Evolutionary conservation across 108 stramenopile species (phyloP), one percentile per base, ranked within the genome.

Genomic region (Chaetoceros tenuissimus): DNA sequence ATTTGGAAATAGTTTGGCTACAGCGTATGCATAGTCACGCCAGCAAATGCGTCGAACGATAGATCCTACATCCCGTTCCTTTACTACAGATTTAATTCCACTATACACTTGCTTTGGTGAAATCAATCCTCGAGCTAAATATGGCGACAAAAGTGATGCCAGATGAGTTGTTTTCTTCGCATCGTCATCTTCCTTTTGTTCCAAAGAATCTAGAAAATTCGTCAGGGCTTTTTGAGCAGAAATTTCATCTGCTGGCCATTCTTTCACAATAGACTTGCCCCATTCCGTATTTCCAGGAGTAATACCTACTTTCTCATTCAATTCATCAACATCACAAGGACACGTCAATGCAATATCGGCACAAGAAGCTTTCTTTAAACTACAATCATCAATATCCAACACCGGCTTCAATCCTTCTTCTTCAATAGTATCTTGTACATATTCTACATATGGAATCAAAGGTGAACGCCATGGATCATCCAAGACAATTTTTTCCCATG

Each of bases 1-100:
- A 19, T 55, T 66, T 28, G 30, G 45, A 21, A 23, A 46, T 25
- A 47, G 40, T 2, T 30, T 20, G 23, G 10, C 3, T 18, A 30
- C 66, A 28, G 66, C 47, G 29, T 54, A 58, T 3, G 40, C 23
- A 26, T 55, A 77, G n/a, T 60, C 53, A 23, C 57, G 46, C 13
- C 49, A 63, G 52, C 72, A 73, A 34, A 65, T 63, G 45, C 76
- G 22, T 59, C 76, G 57, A 3, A 77, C 40, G n/a, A 77, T 55
- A 58, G 62, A 61, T 0, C 62, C 31, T 28, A 26, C 40, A 21
- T 67, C 45, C n/a, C 62, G 62, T 54, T 28, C 46, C n/a, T n/a
- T n/a, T 40, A 19, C 18, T 27, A 48, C 48, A 47, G 64, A 8
- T 30, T 30, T 20, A 18, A 53, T 8, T 13, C 49, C 62, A 3